These are phyloP conservation scores for Pleurotus sapidus DNA, from an alignment of 768 basidiomycete genomes.

Conservation along the genomic window DNA sequence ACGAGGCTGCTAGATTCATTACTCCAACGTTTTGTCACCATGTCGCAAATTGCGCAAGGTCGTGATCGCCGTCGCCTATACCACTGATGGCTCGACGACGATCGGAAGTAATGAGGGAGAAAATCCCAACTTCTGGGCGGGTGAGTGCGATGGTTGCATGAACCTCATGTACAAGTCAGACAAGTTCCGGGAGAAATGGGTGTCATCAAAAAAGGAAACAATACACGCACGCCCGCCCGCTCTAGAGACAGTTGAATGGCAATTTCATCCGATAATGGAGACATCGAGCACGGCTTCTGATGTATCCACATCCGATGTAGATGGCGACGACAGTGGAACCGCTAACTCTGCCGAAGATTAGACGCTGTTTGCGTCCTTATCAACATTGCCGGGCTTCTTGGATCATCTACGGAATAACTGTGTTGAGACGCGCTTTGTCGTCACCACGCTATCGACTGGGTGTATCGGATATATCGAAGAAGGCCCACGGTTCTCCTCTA, in stretches of 20 bases:
- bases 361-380: not conserved
- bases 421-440: not conserved
- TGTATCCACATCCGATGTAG: constrained; percentile 4
- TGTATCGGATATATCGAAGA: constrained; percentile 1
- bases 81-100: not conserved
- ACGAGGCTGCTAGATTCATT: not conserved
- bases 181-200: constrained; percentile 5
- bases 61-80: constrained; percentile 2
- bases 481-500: not conserved
- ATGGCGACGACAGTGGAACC: constrained; percentile 1
- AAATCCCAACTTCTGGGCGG: constrained; percentile 4
- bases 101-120: not conserved
- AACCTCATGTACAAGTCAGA: constrained; percentile 4
- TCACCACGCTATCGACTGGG: not conserved
- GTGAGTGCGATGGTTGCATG: constrained; percentile 7
- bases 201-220: constrained; percentile 1
- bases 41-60: not conserved
- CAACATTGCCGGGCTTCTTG: not conserved
- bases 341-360: constrained; percentile 1
- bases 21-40: not conserved
- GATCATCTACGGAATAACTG: constrained; percentile 4
- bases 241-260: constrained; percentile 6
- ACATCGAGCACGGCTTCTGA: constrained; percentile 7
- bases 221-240: constrained; percentile 1
- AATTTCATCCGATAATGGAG: not conserved